A percentile compares a stretch with the other conserved stretches of the same genome.
Evolutionary conservation across 2,329 filamentous ascomycete species (phyloP).

Genomic region (Trichophyton simii): DNA sequence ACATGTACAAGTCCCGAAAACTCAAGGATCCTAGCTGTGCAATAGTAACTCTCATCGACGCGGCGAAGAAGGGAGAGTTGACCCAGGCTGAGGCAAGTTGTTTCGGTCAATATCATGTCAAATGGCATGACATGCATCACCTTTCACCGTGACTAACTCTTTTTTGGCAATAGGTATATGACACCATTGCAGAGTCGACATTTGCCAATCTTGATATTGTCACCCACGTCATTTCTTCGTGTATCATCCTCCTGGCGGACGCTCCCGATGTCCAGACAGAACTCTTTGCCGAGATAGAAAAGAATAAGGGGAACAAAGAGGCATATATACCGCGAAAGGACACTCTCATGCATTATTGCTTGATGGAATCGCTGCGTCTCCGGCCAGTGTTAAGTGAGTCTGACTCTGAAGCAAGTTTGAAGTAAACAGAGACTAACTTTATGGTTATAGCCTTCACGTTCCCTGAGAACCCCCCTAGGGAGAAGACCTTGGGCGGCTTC

Average conservation of each 20-base stretch:
- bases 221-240: constrained; percentile 33
- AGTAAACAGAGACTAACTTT: neutral
- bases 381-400: constrained; percentile 4
- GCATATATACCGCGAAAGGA: neutral
- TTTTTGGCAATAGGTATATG: constrained; percentile 16
- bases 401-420: neutral
- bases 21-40: neutral
- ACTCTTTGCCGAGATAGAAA: neutral
- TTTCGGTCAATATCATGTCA: neutral
- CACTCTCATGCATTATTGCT: constrained; percentile 22
- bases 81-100: neutral
- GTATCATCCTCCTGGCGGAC: constrained; percentile 30
- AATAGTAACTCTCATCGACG: neutral
- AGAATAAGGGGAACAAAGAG: neutral
- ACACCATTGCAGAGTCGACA: constrained; percentile 37
- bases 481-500: constrained; percentile 21
- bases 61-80: neutral
- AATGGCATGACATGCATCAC: neutral
- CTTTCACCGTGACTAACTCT: neutral
- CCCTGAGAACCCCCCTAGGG: neutral
- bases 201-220: constrained; percentile 40
- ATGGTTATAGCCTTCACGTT: neutral
- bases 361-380: constrained; percentile 32
- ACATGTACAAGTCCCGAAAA: neutral
- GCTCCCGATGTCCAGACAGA: constrained; percentile 12